Conservation (phyloP, 345 rosid species). For the Linum usitatissimum region DNA sequence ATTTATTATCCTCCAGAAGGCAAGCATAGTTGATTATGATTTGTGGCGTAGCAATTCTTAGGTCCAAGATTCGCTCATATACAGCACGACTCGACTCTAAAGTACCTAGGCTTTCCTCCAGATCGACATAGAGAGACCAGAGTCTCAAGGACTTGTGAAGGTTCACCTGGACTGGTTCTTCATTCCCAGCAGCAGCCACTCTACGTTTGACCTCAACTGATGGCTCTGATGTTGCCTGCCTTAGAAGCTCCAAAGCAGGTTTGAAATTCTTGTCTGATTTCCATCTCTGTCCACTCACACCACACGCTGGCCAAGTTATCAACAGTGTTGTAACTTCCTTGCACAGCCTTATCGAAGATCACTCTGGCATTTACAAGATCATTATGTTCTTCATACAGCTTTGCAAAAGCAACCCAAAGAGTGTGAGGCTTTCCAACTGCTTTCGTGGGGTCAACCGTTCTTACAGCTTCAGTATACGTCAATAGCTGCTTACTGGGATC, state of each 20-base stretch:
- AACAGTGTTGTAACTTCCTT: constrained; percentile 73
- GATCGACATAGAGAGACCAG: constrained; percentile 84
- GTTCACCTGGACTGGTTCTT: constrained; percentile 86
- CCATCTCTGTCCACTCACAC: constrained; percentile 99
- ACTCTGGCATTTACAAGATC: constrained; percentile 81
- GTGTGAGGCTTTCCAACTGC: constrained; percentile 99
- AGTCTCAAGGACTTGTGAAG: constrained; percentile 78
- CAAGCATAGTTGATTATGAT: constrained; percentile 77
- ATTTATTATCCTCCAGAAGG: constrained; percentile 77
- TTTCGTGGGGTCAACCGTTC: constrained; percentile 88
- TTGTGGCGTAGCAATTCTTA: constrained; percentile 95
- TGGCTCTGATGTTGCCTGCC: constrained; percentile 91
- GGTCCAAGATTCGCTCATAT: constrained; percentile 82
- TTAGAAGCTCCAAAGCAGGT: constrained; percentile 79
- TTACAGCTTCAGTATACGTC: constrained; percentile 89
- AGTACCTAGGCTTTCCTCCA: constrained; percentile 89
- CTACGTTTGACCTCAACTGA: constrained; percentile 88
- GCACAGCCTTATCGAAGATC: constrained; percentile 92
- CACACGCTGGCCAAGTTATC: constrained; percentile 88
- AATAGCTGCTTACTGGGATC: constrained; percentile 80
- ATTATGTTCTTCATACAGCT: constrained; percentile 71
- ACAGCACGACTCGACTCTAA: constrained; percentile 84
- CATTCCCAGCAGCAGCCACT: constrained; percentile 69
- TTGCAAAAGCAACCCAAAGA: constrained; percentile 85
- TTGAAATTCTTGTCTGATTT: constrained; percentile 70